Percentiles rank a stretch among this genome's conserved stretches.
These are phyloP conservation scores for Nidularia sp. DNA, from an alignment of 768 basidiomycete species.

Conservation along the genomic window DNA sequence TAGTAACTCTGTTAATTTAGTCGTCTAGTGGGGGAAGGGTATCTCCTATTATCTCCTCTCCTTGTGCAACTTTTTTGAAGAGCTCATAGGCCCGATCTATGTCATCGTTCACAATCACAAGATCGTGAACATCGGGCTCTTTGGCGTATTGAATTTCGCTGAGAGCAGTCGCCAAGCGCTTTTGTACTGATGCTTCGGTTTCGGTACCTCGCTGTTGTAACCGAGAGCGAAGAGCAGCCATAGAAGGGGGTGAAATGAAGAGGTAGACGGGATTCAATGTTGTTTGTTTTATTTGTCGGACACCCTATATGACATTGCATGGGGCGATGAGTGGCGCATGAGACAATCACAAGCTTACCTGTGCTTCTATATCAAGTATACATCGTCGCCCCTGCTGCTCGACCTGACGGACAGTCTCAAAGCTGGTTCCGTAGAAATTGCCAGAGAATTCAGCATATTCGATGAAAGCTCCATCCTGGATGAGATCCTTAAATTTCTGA, in stretches of 20 bases:
- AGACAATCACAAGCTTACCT: conserved; percentile 46
- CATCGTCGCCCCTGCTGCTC: conserved; percentile 71
- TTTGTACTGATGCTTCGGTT: conserved; percentile 62
- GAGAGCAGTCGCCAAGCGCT: conserved; percentile 73
- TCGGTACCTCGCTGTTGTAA: conserved; percentile 84
- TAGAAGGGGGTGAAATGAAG: conserved; percentile 87
- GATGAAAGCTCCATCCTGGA: conserved; percentile 75
- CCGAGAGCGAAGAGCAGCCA: conserved; percentile 65
- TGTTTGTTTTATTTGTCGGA: conserved; percentile 86
- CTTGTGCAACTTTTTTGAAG: conserved; percentile 76
- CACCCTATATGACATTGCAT: conserved; percentile 53
- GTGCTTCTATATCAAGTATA: conserved; percentile 93
- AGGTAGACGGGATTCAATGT: conserved; percentile 81
- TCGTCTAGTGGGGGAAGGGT: conserved; percentile 63
- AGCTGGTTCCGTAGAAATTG: conserved; percentile 90
- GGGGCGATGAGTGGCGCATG: too few species aligned
- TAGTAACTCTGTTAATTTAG: conserved; percentile 13
- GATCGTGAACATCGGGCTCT: conserved; percentile 67
- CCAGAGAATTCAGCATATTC: conserved; percentile 93
- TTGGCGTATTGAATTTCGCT: conserved; percentile 84
- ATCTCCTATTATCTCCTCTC: conserved; percentile 59
- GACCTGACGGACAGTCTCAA: conserved; percentile 69
- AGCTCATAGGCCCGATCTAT: conserved; percentile 75
- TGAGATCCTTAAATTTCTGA: conserved; percentile 69
- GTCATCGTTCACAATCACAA: conserved; percentile 89